Evolutionary conservation across 306 rosid species (phyloP).

Genomic region (Mimosa pudica): DNA sequence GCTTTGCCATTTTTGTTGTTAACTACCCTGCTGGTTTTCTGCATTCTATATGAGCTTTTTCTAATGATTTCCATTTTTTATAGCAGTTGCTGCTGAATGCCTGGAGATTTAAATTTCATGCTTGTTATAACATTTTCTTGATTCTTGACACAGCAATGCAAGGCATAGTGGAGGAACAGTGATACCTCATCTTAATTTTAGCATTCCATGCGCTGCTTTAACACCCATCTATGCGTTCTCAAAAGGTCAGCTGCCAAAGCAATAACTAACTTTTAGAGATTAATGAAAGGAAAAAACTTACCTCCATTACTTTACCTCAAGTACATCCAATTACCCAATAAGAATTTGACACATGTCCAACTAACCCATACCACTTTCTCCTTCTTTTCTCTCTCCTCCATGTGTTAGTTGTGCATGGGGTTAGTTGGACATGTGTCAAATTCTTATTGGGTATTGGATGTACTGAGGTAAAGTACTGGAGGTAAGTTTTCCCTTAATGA

Average conservation of each 20-base stretch:
- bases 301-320: too few relatives aligned
- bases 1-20: background rate
- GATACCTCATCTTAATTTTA: conserved; percentile 93
- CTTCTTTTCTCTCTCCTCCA: too few relatives aligned
- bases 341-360: too few relatives aligned
- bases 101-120: conserved; percentile 37
- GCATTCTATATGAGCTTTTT: background rate
- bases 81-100: conserved; percentile 14
- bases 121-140: conserved; percentile 38
- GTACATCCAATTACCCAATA: too few relatives aligned
- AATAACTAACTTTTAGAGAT: too few relatives aligned
- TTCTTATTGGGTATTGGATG: too few relatives aligned
- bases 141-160: conserved; percentile 77
- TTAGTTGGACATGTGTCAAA: too few relatives aligned
- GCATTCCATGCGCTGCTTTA: conserved; percentile 85
- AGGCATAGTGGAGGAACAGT: conserved; percentile 84
- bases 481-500: background rate
- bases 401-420: too few relatives aligned
- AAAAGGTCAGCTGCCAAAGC: conserved; percentile 51
- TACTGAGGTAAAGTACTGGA: too few relatives aligned
- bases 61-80: background rate
- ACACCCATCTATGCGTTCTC: conserved; percentile 71
- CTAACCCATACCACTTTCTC: too few relatives aligned
- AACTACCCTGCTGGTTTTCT: background rate
- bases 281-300: too few relatives aligned